phyloP scores from a whole-genome alignment of 768 basidiomycete species.

The Hericium erinaceus region DNA sequence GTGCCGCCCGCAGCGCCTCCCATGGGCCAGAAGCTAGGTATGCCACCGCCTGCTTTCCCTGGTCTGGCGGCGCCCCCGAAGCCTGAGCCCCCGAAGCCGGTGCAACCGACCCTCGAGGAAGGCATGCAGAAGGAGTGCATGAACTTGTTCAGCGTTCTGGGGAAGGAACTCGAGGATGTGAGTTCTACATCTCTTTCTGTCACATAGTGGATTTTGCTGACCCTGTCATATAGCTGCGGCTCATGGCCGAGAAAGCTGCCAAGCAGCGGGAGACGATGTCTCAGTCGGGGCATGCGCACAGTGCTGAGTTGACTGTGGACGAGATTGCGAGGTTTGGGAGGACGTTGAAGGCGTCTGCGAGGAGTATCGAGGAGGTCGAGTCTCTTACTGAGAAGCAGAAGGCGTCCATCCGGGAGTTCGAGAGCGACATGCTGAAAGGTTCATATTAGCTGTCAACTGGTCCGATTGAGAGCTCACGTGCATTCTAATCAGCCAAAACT shows the following conservation, averaged over 20 bases:
- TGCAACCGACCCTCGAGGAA: conserved; percentile 32
- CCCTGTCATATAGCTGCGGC: background rate
- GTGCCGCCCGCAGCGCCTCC: background rate
- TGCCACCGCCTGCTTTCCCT: background rate
- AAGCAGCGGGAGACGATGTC: conserved; percentile 23
- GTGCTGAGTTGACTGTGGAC: conserved; percentile 35
- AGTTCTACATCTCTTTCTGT: conserved; percentile 18
- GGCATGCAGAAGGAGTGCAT: conserved; percentile 64
- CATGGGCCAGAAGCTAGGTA: background rate
- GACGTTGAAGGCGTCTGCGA: conserved; percentile 34
- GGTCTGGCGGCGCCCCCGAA: background rate
- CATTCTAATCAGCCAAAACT: conserved; percentile 48
- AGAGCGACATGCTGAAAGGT: conserved; percentile 64
- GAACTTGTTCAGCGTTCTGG: conserved; percentile 36
- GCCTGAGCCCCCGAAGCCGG: background rate
- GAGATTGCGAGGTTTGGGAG: conserved; percentile 46
- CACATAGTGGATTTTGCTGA: background rate
- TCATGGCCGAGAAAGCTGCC: conserved; percentile 17
- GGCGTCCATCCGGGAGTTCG: conserved; percentile 43
- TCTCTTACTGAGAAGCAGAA: conserved; percentile 31
- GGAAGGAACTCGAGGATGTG: conserved; percentile 51
- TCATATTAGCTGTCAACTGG: conserved; percentile 11
- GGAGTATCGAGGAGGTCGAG: conserved; percentile 43
- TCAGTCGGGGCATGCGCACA: background rate
- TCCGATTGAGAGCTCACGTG: background rate